A percentile compares a stretch with the other conserved stretches of the same genome.
Evolutionary conservation across 192 early-diverging fungal species (phyloP).

Genomic region (Backusella psychrophila): DNA sequence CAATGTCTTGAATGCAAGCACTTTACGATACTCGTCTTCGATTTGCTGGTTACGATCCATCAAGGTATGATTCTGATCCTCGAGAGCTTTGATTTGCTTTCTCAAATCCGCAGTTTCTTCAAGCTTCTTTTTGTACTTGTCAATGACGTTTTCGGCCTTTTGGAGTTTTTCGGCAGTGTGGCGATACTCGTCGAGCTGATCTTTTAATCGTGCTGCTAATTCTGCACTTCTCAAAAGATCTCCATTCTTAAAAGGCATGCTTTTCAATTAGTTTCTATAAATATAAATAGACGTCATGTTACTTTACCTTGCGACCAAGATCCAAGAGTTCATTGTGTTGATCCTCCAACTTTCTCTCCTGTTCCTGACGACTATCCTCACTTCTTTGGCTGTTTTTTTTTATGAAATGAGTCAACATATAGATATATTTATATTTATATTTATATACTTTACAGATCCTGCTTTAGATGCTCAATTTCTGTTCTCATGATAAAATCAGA

Average conservation of each 20-base stretch:
- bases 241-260: constrained; percentile 31
- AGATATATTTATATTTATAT: background rate
- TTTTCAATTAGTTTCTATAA: background rate
- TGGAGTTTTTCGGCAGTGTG: constrained; percentile 89
- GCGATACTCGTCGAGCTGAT: constrained; percentile 90
- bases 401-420: background rate
- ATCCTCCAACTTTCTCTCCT: constrained; percentile 59
- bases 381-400: constrained; percentile 62
- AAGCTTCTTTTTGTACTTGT: constrained; percentile 95
- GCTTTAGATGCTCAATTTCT: constrained; percentile 85
- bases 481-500: constrained; percentile 80
- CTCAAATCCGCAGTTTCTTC: constrained; percentile 84
- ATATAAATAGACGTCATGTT: background rate
- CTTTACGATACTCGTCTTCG: constrained; percentile 87
- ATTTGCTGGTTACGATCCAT: constrained; percentile 70
- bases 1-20: constrained; percentile 71
- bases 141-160: constrained; percentile 92
- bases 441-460: constrained; percentile 65
- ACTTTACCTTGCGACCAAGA: constrained; percentile 55
- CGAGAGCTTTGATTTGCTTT: constrained; percentile 74
- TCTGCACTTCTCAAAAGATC: constrained; percentile 64
- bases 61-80: constrained; percentile 72
- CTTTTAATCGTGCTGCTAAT: constrained; percentile 71
- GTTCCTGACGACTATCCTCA: constrained; percentile 70
- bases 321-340: constrained; percentile 64